Percentiles rank a stretch among this genome's conserved stretches.
Evolutionary conservation across 2,329 filamentous ascomycete genomes (phyloP).

Genomic region (Magnaporthales sp.): DNA sequence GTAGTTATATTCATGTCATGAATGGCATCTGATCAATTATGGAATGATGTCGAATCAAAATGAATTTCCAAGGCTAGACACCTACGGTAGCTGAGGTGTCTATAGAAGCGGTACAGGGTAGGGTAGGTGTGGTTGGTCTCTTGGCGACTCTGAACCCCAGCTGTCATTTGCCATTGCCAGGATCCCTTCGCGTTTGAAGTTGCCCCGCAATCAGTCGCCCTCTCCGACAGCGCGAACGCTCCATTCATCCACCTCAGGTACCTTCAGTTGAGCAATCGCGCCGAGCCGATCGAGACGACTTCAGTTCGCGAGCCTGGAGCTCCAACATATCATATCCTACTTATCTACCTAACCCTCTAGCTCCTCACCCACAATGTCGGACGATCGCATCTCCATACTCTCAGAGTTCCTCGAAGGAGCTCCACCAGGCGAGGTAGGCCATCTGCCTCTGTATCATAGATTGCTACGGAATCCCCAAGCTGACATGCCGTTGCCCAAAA

Average conservation of each 20-base stretch:
- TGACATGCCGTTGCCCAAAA: slow-evolving; percentile 24
- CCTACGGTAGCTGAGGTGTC: too few relatives aligned
- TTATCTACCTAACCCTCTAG: neutral
- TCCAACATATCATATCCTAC: neutral
- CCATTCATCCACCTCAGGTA: neutral
- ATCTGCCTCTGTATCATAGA: neutral
- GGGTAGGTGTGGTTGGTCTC: neutral
- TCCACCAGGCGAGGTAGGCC: slow-evolving; percentile 85
- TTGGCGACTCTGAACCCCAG: neutral
- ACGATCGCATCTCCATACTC: slow-evolving; percentile 37
- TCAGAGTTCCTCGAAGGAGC: slow-evolving; percentile 89
- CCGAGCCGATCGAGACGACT: neutral
- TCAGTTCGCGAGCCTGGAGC: neutral
- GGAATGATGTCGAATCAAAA: neutral
- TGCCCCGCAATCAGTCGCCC: neutral
- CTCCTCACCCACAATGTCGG: slow-evolving; percentile 20
- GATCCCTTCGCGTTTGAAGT: neutral
- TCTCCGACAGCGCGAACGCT: neutral
- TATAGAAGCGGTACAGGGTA: neutral
- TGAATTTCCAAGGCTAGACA: neutral
- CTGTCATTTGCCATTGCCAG: neutral
- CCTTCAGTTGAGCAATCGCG: neutral
- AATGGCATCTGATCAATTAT: neutral
- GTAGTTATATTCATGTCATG: neutral
- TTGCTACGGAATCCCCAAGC: slow-evolving; percentile 2